Evolutionary conservation across 805 yeast species (phyloP), one percentile per base, ranked within the genome.

Genomic region (Candida caryicola): DNA sequence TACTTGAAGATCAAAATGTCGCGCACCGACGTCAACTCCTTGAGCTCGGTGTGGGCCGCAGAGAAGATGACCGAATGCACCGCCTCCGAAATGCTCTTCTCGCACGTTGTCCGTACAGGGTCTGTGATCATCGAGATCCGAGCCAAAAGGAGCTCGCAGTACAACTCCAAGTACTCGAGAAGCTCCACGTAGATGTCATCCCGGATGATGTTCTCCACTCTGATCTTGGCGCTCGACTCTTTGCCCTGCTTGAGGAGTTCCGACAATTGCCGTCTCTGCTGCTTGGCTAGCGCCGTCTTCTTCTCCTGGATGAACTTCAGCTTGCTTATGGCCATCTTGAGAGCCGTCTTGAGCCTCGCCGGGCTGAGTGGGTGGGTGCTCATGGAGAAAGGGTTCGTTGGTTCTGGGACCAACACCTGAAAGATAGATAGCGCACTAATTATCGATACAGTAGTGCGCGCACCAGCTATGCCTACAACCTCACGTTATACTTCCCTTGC

Each of bases 141-240:
- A 0, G 96, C 95, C 33, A 84, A 71, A 15, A 86, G 57, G 3
- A 88, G 65, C 59, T 89, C 96, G 53, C 95, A 82, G 56, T 86
- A 86, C 14, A 89, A 64, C 59, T 89, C 96, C 33, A 88, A 60
- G 32, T 77, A 76, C 57, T 89, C 96, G 37, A 88, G 64, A 17
- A 88, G 65, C 61, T 88, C 96, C 16, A 85, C 76, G 51, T 81
- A 77, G 23, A 85, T 77, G 54, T 88, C 96, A 48, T 86, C 91
- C 25, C 90, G 73, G 23, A 89, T 85, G 40, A 88, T 77, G 50
- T 85, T 84, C 56, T 88, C 96, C 3, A 86, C 91, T 34, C 95
- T 63, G 40, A 87, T 87, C 39, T 75, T 74, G 8, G 96, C 96
- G 50, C 89, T 85, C 35, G 82, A 81, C 45, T 86, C 90, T 53